Evolutionary conservation across 805 yeast species (phyloP), one percentile per base, ranked within the genome.

Genomic region (Ogataea neopini): DNA sequence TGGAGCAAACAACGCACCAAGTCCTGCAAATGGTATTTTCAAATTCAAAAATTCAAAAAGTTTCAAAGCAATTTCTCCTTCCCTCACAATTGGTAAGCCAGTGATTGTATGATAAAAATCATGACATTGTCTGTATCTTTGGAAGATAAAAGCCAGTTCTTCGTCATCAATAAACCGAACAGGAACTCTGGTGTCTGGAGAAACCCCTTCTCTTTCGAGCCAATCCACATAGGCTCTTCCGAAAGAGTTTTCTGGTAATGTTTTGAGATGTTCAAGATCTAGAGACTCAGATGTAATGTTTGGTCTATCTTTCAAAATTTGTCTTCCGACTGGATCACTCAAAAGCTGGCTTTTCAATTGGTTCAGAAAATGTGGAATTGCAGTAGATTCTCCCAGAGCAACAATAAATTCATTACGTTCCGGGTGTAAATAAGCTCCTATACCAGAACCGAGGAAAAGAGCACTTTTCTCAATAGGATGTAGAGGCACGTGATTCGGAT

Each of bases 11-110:
- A 88, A 57, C 0, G 96, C 91, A 0, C 97, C 97, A 43, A 94
- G 64, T 0, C 96, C 96, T 3, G 97, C 90, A 95, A 92, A 91
- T 11, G 97, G 97, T 38, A 94, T 80, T 4, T 96, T 95, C 49
- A 92, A 78, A 64, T 94, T 92, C 61, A 94, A 85, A 60, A 84
- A 95, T 66, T 92, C 99, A 57, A 94, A 82, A 10, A 90, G 86
- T 67, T 94, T 94, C 15, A 94, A 85, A 0, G 97, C 89, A 44
- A 94, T 84, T 63, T 94, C 99, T n/a, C 99, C 99, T 62, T 94
- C 98, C 54, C 94, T 80, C 37, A 87, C 84, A 40, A 91, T 87
- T 0, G 98, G 98, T 43, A 88, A 74, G 13, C 95, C 92, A 0
- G 95, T 86, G 23, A 94, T 75, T 1, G 98, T 88, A 63, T 94